phyloP scores from a whole-genome alignment of 1,284 basidiomycete genomes.

The Porodaedalea pini region DNA sequence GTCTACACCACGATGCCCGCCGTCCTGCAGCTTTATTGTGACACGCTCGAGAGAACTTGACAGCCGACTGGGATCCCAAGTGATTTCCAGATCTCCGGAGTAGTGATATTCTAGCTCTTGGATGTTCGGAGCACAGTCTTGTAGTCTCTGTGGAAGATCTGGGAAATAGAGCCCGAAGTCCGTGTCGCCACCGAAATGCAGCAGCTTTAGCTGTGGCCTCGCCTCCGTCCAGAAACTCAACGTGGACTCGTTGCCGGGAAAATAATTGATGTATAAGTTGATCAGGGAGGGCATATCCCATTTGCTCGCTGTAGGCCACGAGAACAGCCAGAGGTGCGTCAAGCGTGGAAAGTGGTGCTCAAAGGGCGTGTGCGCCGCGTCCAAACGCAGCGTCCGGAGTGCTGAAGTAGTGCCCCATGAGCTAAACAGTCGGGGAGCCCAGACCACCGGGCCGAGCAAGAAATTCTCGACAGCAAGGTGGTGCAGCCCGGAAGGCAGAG shows the following conservation, averaged over 20 bases:
- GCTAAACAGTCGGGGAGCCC: constrained; percentile 1
- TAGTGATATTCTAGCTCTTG: constrained; percentile 2
- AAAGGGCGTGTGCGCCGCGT: constrained; percentile 2
- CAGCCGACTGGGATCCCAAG: constrained; percentile 2
- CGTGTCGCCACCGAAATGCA: constrained; percentile 10
- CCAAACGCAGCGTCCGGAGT: constrained; percentile 4
- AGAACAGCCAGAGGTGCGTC: constrained; percentile 10
- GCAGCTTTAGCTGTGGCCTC: background rate
- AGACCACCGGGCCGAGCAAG: constrained; percentile 7
- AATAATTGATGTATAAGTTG: constrained; percentile 5
- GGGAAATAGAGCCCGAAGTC: constrained; percentile 12
- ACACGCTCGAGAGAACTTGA: background rate
- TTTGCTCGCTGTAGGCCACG: constrained; percentile 5
- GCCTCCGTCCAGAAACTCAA: constrained; percentile 1
- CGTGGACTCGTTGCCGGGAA: constrained; percentile 3
- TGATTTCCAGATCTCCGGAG: constrained; percentile 4
- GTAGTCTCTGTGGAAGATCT: constrained; percentile 3
- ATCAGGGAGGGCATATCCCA: constrained; percentile 6
- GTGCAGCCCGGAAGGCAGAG: background rate
- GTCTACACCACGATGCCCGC: background rate
- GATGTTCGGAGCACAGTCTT: background rate
- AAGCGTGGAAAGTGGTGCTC: constrained; percentile 2
- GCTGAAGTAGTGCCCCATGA: background rate
- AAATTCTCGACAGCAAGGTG: constrained; percentile 8
- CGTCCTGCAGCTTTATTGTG: background rate